Conservation (phyloP, 108 stramenopile species). For the Mayamaea pseudoterrestris region DNA sequence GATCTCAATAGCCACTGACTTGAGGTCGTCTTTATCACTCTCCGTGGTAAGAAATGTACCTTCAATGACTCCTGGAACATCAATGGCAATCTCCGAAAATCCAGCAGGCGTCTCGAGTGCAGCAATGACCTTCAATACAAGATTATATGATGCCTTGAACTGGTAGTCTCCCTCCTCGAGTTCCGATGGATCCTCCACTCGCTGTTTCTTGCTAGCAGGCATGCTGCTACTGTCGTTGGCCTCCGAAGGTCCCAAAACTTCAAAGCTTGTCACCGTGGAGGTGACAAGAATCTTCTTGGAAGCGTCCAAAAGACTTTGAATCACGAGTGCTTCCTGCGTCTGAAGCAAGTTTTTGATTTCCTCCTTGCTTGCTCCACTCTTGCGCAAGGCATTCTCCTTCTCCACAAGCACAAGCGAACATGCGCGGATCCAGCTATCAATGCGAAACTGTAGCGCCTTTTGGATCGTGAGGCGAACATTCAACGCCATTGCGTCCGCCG, state of each 20-base stretch:
- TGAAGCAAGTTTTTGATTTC: constrained; percentile 14
- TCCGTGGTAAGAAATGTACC: constrained; percentile 45
- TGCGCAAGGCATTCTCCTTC: constrained; percentile 32
- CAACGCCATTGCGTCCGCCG: constrained; percentile 57
- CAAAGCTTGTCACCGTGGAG: constrained; percentile 51
- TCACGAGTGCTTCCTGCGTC: constrained; percentile 28
- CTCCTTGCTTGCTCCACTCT: constrained; percentile 9
- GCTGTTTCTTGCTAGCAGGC: constrained; percentile 18
- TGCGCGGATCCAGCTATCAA: constrained; percentile 53
- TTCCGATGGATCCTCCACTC: background rate
- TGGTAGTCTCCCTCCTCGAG: constrained; percentile 34
- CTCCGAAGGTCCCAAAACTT: constrained; percentile 29
- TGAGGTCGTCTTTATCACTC: constrained; percentile 29
- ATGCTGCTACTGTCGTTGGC: constrained; percentile 12
- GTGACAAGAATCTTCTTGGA: constrained; percentile 31
- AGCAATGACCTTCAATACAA: constrained; percentile 26
- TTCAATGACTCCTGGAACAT: constrained; percentile 64
- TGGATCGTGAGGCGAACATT: constrained; percentile 67
- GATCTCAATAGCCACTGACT: constrained; percentile 45
- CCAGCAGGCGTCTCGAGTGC: constrained; percentile 47
- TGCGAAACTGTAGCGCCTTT: constrained; percentile 66
- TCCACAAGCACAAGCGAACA: constrained; percentile 34
- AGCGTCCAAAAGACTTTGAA: constrained; percentile 16
- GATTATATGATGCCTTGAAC: constrained; percentile 30
- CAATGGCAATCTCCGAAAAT: constrained; percentile 42